Conservation (phyloP, 805 yeast species). For the Candida multigemmis region DNA sequence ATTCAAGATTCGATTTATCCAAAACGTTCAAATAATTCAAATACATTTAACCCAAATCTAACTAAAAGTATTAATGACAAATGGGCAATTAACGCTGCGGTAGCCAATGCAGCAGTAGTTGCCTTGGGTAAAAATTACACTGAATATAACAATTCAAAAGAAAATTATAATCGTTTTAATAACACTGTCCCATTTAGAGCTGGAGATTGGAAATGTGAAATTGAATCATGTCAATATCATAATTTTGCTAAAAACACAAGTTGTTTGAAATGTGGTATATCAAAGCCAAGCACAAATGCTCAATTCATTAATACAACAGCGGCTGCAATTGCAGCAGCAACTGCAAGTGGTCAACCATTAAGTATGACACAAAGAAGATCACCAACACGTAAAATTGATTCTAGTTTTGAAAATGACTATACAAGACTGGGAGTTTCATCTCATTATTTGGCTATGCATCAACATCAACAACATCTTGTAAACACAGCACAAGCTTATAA, state of each 20-base stretch:
- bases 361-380: conserved; percentile 19
- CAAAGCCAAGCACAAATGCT: conserved; percentile 27
- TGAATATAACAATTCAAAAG: conserved; percentile 6
- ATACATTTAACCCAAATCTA: conserved; percentile 3
- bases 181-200: conserved; percentile 81
- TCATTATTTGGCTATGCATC: conserved; percentile 24
- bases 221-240: conserved; percentile 74
- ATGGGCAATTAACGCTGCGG: conserved; percentile 5
- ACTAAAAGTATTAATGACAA: conserved; percentile 5
- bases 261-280: conserved; percentile 83
- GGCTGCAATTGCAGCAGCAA: conserved; percentile 39
- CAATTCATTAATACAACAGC: conserved; percentile 29
- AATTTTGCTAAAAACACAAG: conserved; percentile 86
- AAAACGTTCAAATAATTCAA: conserved; percentile 4
- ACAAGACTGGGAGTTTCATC: no score
- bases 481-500: conserved; percentile 3
- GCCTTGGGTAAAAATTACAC: conserved; percentile 2
- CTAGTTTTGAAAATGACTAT: no score
- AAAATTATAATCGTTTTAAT: conserved; percentile 8
- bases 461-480: conserved; percentile 22
- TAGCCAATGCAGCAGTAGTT: conserved; percentile 2
- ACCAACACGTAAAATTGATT: no score
- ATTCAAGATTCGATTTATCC: conserved; percentile 53
- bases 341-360: conserved; percentile 38
- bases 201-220: conserved; percentile 91